phyloP scores from a whole-genome alignment of 768 basidiomycete species.

The Xerocomellus intermedius region DNA sequence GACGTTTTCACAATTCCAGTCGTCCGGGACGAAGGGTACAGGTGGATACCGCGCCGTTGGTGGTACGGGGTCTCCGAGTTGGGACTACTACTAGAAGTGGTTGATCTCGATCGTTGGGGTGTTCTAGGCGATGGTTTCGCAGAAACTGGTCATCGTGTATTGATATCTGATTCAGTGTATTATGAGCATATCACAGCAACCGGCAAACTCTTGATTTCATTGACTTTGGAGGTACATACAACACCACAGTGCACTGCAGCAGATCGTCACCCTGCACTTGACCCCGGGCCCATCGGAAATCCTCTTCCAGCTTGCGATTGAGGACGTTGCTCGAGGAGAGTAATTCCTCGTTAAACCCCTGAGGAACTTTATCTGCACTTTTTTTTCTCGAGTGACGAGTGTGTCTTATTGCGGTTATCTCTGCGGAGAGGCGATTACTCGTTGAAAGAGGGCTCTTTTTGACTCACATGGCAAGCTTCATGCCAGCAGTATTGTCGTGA shows the following conservation, averaged over 20 bases:
- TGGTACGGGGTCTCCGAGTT: background rate
- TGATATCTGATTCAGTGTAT: background rate
- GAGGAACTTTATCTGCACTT: too few species aligned
- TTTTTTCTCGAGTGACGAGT: background rate
- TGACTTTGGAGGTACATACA: too few species aligned
- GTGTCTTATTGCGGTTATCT: conserved; percentile 65
- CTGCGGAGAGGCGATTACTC: conserved; percentile 66
- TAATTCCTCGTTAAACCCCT: conserved; percentile 93
- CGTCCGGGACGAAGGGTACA: background rate
- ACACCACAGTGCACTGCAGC: too few species aligned
- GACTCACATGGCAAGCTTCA: too few species aligned
- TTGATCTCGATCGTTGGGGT: background rate
- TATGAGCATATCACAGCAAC: too few species aligned
- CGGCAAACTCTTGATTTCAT: too few species aligned
- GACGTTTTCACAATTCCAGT: conserved; percentile 11
- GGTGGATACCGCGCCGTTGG: background rate
- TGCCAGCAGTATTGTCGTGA: too few species aligned
- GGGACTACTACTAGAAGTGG: too few species aligned
- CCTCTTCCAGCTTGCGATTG: too few species aligned
- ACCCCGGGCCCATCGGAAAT: too few species aligned
- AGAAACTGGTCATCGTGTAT: background rate
- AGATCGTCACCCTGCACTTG: too few species aligned
- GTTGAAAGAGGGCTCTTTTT: conserved; percentile 59
- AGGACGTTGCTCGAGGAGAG: conserved; percentile 81
- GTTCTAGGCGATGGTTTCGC: background rate